Evolutionary conservation across 2,329 filamentous ascomycete species (phyloP).

Genomic region (Calonectria pseudoreteaudii): DNA sequence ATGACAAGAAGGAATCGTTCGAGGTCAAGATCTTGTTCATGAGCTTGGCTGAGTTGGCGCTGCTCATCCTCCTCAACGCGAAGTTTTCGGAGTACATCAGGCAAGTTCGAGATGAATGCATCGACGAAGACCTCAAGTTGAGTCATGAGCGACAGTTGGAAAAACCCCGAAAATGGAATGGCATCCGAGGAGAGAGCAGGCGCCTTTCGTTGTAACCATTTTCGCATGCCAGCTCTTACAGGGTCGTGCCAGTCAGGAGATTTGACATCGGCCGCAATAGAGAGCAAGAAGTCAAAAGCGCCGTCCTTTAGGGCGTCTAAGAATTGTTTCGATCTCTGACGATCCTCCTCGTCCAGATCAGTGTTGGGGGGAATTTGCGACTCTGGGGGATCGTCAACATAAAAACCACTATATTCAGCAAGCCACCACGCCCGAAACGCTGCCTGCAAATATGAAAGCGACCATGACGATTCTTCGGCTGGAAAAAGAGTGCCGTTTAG

Average conservation of each 20-base stretch:
- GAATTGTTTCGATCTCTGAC: conserved; percentile 78
- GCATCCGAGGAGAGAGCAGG: conserved; percentile 75
- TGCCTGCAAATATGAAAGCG: conserved; percentile 80
- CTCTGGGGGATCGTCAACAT: conserved; percentile 77
- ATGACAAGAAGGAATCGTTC: conserved; percentile 94
- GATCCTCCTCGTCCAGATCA: conserved; percentile 76
- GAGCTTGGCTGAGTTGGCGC: conserved; percentile 72
- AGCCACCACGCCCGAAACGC: conserved; percentile 88
- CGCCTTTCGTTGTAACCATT: conserved; percentile 85
- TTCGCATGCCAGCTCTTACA: conserved; percentile 83
- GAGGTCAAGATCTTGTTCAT: conserved; percentile 78
- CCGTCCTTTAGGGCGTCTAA: conserved; percentile 85
- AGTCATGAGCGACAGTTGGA: conserved; percentile 79
- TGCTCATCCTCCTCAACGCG: conserved; percentile 93
- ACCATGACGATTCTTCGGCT: conserved; percentile 77
- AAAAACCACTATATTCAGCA: conserved; percentile 92
- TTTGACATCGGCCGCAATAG: conserved; percentile 84
- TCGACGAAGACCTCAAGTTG: conserved; percentile 91
- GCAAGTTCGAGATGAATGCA: conserved; percentile 94
- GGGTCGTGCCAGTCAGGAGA: conserved; percentile 89
- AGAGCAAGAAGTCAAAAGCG: conserved; percentile 91
- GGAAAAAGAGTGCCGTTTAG: conserved; percentile 77
- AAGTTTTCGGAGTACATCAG: conserved; percentile 87
- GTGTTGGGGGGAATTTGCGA: conserved; percentile 68
- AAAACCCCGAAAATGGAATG: conserved; percentile 76